Conservation (phyloP, 2,329 filamentous ascomycete genomes). For the Stachybotrys elegans region DNA sequence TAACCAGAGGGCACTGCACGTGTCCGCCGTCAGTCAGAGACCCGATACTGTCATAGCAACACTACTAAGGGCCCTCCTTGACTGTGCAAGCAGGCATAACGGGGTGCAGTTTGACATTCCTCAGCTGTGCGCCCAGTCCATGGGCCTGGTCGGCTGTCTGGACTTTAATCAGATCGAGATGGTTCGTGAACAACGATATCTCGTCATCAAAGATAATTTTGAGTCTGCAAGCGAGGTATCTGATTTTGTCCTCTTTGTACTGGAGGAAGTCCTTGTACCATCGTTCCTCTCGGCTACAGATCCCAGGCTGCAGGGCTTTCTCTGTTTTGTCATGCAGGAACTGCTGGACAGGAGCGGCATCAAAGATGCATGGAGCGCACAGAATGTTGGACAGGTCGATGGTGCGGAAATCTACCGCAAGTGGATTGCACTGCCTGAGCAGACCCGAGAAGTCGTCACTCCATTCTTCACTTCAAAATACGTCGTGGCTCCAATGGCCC, state of each 20-base stretch:
- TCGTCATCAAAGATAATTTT: constrained; percentile 86
- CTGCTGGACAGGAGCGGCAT: constrained; percentile 76
- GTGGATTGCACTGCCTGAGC: constrained; percentile 74
- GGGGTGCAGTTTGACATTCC: constrained; percentile 62
- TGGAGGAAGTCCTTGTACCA: constrained; percentile 84
- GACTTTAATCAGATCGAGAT: constrained; percentile 87
- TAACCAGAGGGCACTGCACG: constrained; percentile 75
- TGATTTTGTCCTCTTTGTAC: constrained; percentile 78
- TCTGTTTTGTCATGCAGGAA: constrained; percentile 94
- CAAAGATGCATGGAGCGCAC: constrained; percentile 45
- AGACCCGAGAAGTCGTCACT: constrained; percentile 72
- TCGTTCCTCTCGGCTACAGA: constrained; percentile 89
- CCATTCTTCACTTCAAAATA: constrained; percentile 88
- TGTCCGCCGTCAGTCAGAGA: constrained; percentile 76
- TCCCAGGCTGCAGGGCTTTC: constrained; percentile 79
- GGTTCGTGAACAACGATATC: constrained; percentile 71
- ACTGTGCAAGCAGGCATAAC: constrained; percentile 79
- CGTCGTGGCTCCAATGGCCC: constrained; percentile 58
- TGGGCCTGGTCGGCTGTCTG: constrained; percentile 85
- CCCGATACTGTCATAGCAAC: constrained; percentile 68
- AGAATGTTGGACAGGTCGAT: constrained; percentile 35
- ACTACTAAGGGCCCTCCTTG: constrained; percentile 73
- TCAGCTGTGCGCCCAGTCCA: constrained; percentile 69
- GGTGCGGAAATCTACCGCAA: constrained; percentile 60
- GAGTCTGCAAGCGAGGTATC: constrained; percentile 70